A percentile compares a stretch with the other conserved stretches of the same genome.
phyloP scores from a whole-genome alignment of 331 rosid genomes.

The Acacia concinna region DNA sequence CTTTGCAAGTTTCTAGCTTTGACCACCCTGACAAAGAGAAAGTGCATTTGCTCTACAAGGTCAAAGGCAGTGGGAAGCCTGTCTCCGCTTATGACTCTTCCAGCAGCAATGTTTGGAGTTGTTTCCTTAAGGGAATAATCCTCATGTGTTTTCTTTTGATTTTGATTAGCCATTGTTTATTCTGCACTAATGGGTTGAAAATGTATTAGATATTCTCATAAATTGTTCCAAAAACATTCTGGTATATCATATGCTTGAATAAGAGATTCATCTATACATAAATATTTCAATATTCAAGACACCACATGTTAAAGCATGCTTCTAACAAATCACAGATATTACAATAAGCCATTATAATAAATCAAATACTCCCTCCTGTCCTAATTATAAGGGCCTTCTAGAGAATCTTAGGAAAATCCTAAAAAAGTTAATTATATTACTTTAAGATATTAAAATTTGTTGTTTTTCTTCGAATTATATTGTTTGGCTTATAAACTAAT shows the following conservation, averaged over 20 bases:
- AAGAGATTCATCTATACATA: neutral
- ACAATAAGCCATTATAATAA: neutral
- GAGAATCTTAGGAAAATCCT: no score
- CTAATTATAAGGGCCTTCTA: no score
- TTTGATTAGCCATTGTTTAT: constrained; percentile 35
- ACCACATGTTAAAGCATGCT: neutral
- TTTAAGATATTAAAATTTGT: no score
- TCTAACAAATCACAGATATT: neutral
- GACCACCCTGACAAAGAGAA: constrained; percentile 42
- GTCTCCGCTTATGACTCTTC: constrained; percentile 37
- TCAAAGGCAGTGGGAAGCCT: constrained; percentile 42
- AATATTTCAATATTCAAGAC: neutral
- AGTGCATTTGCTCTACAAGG: constrained; percentile 50
- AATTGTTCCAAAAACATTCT: neutral
- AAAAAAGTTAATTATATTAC: no score
- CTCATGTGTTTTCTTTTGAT: constrained; percentile 30
- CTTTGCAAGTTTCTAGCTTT: constrained; percentile 37
- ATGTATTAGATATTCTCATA: neutral
- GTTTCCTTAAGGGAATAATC: constrained; percentile 50
- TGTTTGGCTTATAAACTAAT: no score
- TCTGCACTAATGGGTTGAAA: constrained; percentile 19
- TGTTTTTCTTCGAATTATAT: no score
- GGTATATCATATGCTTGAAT: neutral
- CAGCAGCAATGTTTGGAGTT: constrained; percentile 46
- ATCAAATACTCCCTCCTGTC: no score